Evolutionary conservation across 139 green algal genomes (phyloP).

Genomic region (Picochlorum costavermella): DNA sequence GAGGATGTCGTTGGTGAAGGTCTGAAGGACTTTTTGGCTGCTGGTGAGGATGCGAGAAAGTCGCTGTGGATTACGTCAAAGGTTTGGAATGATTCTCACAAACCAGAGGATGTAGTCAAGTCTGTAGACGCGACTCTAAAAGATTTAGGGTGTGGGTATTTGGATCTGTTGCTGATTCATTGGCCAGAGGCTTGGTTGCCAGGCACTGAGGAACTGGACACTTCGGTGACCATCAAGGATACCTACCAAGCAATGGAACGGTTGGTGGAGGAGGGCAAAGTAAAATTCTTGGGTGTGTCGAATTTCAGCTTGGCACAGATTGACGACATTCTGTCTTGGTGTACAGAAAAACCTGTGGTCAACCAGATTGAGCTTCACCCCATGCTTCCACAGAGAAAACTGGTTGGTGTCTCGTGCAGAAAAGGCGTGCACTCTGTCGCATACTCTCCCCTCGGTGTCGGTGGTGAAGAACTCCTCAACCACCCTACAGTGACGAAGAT

Average conservation of each 20-base stretch:
- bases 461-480: conserved; percentile 25
- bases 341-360: conserved; percentile 51
- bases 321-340: conserved; percentile 51
- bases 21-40: conserved; percentile 42
- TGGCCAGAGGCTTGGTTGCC: conserved; percentile 67
- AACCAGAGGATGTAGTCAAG: conserved; percentile 38
- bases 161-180: conserved; percentile 77
- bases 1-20: conserved; percentile 56
- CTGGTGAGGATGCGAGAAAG: conserved; percentile 18
- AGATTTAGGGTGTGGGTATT: conserved; percentile 63
- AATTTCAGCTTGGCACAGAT: conserved; percentile 50
- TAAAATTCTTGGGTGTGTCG: conserved; percentile 41
- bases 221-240: conserved; percentile 35
- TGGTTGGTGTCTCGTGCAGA: conserved; percentile 57
- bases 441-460: conserved; percentile 52
- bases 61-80: conserved; percentile 79
- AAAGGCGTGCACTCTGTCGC: conserved; percentile 67
- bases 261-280: conserved; percentile 47
- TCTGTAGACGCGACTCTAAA: conserved; percentile 48
- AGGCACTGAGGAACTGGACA: conserved; percentile 33
- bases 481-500: conserved; percentile 34
- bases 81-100: conserved; percentile 66
- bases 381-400: conserved; percentile 57
- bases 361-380: conserved; percentile 83
- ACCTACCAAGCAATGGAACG: conserved; percentile 59